Conservation (phyloP, 2,329 filamentous ascomycete genomes). For the Dactylellina drechsleri region DNA sequence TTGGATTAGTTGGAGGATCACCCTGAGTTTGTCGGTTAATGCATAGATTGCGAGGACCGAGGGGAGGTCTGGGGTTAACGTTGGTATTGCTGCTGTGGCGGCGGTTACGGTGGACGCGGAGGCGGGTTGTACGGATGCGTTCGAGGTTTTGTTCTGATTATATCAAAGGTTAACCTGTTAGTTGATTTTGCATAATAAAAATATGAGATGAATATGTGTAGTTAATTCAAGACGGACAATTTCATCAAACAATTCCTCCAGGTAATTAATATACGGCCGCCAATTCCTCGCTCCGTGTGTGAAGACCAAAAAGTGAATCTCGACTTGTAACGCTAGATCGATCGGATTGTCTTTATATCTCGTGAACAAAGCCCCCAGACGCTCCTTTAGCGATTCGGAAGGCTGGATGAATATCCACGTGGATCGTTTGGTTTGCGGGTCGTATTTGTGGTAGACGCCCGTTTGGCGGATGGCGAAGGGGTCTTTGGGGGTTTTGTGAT, state of each 20-base stretch:
- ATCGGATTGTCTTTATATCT: constrained; percentile 42
- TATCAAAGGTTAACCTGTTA: no score
- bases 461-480: constrained; percentile 41
- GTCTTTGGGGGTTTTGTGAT: constrained; percentile 14
- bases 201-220: no score
- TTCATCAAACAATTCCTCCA: constrained; percentile 23
- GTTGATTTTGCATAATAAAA: neutral
- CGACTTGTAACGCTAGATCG: constrained; percentile 41
- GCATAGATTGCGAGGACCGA: constrained; percentile 19
- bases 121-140: neutral
- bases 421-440: constrained; percentile 38
- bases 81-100: neutral
- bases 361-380: constrained; percentile 25
- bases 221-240: no score
- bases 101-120: neutral
- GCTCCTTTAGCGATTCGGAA: constrained; percentile 40
- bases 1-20: constrained; percentile 27
- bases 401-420: constrained; percentile 47
- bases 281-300: constrained; percentile 39
- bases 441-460: constrained; percentile 49
- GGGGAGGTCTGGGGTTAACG: constrained; percentile 1
- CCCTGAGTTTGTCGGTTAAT: constrained; percentile 38
- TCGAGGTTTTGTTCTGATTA: no score
- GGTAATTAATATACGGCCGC: constrained; percentile 42
- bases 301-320: constrained; percentile 37